Base-by-base conservation (phyloP, 352 stramenopile genomes). In the Pythium rishiriense region DNA sequence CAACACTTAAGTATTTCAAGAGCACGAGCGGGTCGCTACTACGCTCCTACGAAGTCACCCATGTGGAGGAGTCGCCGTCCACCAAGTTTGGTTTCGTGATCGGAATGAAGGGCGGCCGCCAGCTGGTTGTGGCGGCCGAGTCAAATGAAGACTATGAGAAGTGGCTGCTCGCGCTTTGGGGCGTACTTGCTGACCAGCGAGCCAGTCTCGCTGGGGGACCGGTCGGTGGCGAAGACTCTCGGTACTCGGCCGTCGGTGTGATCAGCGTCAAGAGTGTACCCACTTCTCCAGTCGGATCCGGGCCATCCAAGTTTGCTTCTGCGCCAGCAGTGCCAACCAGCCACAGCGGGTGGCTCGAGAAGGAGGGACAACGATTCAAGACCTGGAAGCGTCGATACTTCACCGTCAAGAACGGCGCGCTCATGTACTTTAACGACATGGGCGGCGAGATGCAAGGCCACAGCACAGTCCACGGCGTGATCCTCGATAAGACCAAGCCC, bases 331-430 rank as follows among this genome's bases (percentile, higher is more conserved):
- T n/a, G 25, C 22, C 17, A 50, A 62, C 17, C 22, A 52, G 26
- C 45, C 24, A 83, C 56, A 90, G 76, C 62, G 85, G 85, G 1
- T 93, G 83, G 82, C 70, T 93, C 21, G 75, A 89, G 63, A 91
- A 91, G 54, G 85, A 93, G 73, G 83, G 85, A 0, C 77, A 83
- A 31, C 72, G 69, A 2, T 88, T 91, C 64, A 91, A 88, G 76
- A 91, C 76, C 8, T 93, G 85, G 85, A 93, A 91, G 64, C 66
- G 62, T 19, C 75, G 83, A 3, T 93, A 85, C 57, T 93, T 93
- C 41, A 88, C 81, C 11, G 64, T 90, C 54, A 85, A 87, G 50
- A 86, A 86, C 21, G 78, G 77, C 9, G 77, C 78, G 19, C 66
- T 93, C 48, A 88, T 91, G 60, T 93, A 91, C 58, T 93, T 85